Base-by-base conservation (phyloP, 2,329 filamentous ascomycete genomes). In the Ramichloridium luteum region DNA sequence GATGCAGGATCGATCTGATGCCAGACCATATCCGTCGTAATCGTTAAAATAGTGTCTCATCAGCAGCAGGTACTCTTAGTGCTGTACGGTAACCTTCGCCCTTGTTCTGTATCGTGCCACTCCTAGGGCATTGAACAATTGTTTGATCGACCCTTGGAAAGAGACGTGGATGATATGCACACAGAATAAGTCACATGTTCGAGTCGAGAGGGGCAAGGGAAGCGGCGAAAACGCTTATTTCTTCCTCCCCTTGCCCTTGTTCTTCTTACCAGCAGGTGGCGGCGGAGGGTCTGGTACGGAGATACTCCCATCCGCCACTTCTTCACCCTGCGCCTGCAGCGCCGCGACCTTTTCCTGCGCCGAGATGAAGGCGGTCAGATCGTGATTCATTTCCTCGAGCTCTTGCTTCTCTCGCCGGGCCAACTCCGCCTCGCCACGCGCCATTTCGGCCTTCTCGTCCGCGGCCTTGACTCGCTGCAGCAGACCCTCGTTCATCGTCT, bases 311-410 rank as follows among this genome's bases (percentile, higher is more conserved):
- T 78, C 79, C 43, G 77, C 73, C 22, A 90, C 56, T 54, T 88
- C 81, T n/a, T 79, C 80, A 17, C 74, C 70, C 35, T 72, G 41
- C 14, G 44, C 51, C 37, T 54, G 44, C 35, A 85, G 59, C 55
- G 77, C 70, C 59, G 72, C 77, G 46, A 94, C 58, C 57, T 84
- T 88, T 57, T 90, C 76, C 55, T 80, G 74, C 0, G 82, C 80
- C 13, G 75, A 81, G 37, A 94, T 88, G 50, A 88, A 93, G 68
- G 93, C 86, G 30, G 68, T 76, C 52, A 94, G 54, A 53, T 94
- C 88, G 10, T 80, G 71, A 51, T 93, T 93, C 67, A 85, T 80
- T 54, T 93, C 85, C 43, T 76, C 73, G 26, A 93, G 59, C 44
- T 93, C 84, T 23, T 62, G 67, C 43, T 81, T 79, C 55, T 84